Base-by-base conservation (phyloP, 495 filamentous ascomycete genomes). In the Aspergillus cristatus region DNA sequence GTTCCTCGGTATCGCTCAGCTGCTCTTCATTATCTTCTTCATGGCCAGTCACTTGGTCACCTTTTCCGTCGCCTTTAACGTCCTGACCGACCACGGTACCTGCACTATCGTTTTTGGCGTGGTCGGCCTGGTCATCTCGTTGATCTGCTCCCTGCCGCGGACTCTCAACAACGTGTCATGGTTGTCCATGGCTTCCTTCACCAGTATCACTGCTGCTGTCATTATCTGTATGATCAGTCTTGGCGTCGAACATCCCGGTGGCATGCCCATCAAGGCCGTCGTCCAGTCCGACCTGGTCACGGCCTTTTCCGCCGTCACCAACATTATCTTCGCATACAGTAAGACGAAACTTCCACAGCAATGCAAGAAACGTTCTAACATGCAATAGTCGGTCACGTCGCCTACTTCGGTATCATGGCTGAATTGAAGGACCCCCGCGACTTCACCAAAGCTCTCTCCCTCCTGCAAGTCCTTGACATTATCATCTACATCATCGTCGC, bases 31-130 rank as follows among this genome's bases (percentile, higher is more conserved):
- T 24, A 50, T 78, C 33, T 84, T 86, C 60, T 71, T 80, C 41
- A 77, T 81, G 60, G 79, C 68, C 18, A 79, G 76, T n/a, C 83
- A 86, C 47, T 65, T 84, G 37, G 58, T 84, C 28, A 79, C 76
- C 0, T 82, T 82, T 51, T 68, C 68, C 14, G 79, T 85, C 48
- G 72, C 75, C 54, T 67, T 84, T 50, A 75, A 76, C 32, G 71
- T 63, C 18, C 48, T 85, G 25, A 75, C 76, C 3, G 51, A 72
- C 7, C 68, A 82, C 48, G 71, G 60, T 2, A 54, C 65, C 1
- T 86, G 83, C 53, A 74, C 77, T 2, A 70, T 84, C 35, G 62
- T 74, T 1, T 86, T 79, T 45, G 67, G 67, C n/a, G 53, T 79
- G 18, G 60, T 78, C 18, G 82, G 78, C 8, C 56, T 75, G 28